Evolutionary conservation across 768 basidiomycete genomes (phyloP).

Genomic region (Lentinula raphanica): DNA sequence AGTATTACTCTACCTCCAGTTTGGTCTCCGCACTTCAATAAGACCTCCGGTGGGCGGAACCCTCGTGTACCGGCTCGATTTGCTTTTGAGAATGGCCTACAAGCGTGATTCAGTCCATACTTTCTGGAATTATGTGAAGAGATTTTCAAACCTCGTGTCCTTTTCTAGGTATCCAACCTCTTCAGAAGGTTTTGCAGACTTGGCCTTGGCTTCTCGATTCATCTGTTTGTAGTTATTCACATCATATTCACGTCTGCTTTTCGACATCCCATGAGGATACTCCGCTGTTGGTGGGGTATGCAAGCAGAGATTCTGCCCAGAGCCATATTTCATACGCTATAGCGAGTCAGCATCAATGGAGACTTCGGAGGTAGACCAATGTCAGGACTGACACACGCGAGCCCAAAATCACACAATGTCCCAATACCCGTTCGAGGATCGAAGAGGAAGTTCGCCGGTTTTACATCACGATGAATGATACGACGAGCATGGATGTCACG

Average conservation of each 20-base stretch:
- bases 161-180: slow-evolving; percentile 75
- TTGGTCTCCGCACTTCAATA: slow-evolving; percentile 92
- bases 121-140: not conserved
- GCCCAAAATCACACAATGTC: slow-evolving; percentile 89
- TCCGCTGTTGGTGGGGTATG: slow-evolving; percentile 64
- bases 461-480: slow-evolving; percentile 95
- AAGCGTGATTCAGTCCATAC: not conserved
- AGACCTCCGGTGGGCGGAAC: slow-evolving; percentile 93
- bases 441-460: slow-evolving; percentile 95
- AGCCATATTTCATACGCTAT: slow-evolving; percentile 49
- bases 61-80: slow-evolving; percentile 96
- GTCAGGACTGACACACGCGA: slow-evolving; percentile 72
- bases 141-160: slow-evolving; percentile 53
- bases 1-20: slow-evolving; percentile 65
- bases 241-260: slow-evolving; percentile 38
- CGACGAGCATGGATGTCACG: slow-evolving; percentile 81
- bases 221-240: slow-evolving; percentile 45
- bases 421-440: slow-evolving; percentile 81
- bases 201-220: slow-evolving; percentile 57
- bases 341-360: not conserved
- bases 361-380: not conserved
- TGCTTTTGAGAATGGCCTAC: slow-evolving; percentile 79
- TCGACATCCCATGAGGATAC: slow-evolving; percentile 65
- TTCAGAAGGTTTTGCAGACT: slow-evolving; percentile 51
- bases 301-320: slow-evolving; percentile 57